A percentile compares a stretch with the other conserved stretches of the same genome.
These are phyloP conservation scores for Blastomyces silverae DNA, from an alignment of 2,329 filamentous ascomycete species.

Conservation along the genomic window DNA sequence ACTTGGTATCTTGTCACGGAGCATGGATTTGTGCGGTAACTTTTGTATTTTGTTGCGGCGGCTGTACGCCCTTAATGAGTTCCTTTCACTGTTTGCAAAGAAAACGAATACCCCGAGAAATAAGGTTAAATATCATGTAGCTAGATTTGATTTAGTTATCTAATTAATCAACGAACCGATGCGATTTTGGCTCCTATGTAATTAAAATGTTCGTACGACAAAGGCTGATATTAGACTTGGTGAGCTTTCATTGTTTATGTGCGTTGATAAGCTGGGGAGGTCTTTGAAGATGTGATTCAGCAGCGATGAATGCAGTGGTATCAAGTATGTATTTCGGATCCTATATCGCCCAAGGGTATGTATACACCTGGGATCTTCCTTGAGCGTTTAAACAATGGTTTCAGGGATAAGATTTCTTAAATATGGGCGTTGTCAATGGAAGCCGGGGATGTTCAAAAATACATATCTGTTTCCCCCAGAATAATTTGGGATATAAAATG, in stretches of 20 bases:
- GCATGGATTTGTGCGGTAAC: not conserved
- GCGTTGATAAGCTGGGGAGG: too few relatives aligned
- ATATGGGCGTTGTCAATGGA: too few relatives aligned
- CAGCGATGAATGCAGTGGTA: not conserved
- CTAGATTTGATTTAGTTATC: not conserved
- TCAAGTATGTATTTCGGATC: too few relatives aligned
- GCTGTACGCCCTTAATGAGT: not conserved
- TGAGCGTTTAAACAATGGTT: not conserved
- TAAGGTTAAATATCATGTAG: not conserved
- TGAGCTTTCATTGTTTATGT: not conserved
- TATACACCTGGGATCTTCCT: not conserved
- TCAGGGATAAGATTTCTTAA: not conserved
- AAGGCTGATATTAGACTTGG: not conserved
- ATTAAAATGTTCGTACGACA: not conserved
- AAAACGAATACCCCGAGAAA: not conserved
- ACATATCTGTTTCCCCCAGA: too few relatives aligned
- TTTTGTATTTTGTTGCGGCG: not conserved
- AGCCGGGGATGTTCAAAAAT: too few relatives aligned
- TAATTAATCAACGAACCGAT: not conserved
- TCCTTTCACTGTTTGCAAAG: not conserved
- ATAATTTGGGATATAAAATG: too few relatives aligned
- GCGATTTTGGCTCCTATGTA: not conserved
- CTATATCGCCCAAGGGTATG: too few relatives aligned
- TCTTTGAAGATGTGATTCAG: too few relatives aligned
- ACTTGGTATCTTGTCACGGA: not conserved